Evolutionary conservation across 306 rosid species (phyloP).

Genomic region (Prunus campanulata): DNA sequence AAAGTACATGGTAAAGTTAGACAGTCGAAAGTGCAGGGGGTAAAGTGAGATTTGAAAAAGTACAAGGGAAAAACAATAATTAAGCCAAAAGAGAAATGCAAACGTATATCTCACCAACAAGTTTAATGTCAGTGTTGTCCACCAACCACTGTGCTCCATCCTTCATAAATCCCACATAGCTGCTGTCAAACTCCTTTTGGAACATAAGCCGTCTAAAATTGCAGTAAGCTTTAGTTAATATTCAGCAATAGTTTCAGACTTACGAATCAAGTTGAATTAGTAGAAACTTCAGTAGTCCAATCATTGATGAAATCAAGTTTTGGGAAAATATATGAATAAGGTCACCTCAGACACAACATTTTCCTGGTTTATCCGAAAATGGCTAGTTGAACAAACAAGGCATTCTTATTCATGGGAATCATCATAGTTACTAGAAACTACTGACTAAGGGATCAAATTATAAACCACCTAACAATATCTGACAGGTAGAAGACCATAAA

Average conservation of each 20-base stretch:
- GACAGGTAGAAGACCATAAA: not conserved
- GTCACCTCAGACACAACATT: not conserved
- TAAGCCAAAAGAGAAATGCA: too few relatives aligned
- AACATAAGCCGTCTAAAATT: conserved; percentile 78
- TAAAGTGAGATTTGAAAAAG: not conserved
- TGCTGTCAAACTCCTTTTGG: conserved; percentile 58
- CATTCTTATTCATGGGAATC: not conserved
- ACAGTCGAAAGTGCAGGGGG: too few relatives aligned
- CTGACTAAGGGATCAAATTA: not conserved
- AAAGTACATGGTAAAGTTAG: too few relatives aligned
- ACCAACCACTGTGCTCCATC: conserved; percentile 93
- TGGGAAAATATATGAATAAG: not conserved
- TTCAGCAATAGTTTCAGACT: not conserved
- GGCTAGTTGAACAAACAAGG: not conserved
- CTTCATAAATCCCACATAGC: conserved; percentile 69
- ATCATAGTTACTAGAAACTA: not conserved
- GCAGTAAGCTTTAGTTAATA: conserved; percentile 25
- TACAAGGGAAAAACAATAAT: not conserved
- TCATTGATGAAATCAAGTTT: not conserved
- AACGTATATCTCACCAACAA: conserved; percentile 56
- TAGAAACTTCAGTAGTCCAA: not conserved
- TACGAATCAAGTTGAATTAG: not conserved
- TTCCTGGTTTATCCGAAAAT: not conserved
- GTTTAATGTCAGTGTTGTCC: conserved; percentile 87
- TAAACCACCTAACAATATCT: not conserved